These are phyloP conservation scores for Rheum nobile DNA, from an alignment of 148 eudicot genomes.

Conservation along the genomic window DNA sequence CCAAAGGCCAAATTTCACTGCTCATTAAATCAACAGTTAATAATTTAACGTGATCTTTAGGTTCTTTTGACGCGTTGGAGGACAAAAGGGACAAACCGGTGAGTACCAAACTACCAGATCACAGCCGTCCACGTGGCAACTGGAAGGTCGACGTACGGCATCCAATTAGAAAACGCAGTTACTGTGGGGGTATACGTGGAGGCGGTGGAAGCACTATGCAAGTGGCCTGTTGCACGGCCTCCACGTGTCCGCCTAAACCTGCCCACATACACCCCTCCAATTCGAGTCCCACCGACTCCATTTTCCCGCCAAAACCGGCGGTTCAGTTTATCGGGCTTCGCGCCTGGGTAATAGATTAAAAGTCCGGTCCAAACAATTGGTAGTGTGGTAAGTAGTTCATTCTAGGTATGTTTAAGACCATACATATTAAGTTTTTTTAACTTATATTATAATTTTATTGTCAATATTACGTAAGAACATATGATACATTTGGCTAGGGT, in stretches of 20 bases:
- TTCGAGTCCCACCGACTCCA: not conserved
- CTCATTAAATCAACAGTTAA: no score
- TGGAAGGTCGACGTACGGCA: not conserved
- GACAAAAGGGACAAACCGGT: not conserved
- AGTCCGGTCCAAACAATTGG: not conserved
- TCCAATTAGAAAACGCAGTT: not conserved
- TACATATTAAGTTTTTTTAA: no score
- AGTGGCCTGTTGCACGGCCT: not conserved
- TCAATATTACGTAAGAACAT: no score
- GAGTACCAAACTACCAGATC: not conserved
- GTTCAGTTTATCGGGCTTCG: not conserved
- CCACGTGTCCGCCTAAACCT: conserved; percentile 3
- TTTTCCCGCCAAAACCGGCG: conserved; percentile 2
- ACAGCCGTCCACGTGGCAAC: not conserved
- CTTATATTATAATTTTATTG: no score
- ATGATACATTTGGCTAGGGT: no score
- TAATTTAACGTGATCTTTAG: not conserved
- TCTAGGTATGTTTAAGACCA: no score
- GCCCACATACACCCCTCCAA: not conserved
- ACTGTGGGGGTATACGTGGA: not conserved
- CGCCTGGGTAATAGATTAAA: not conserved
- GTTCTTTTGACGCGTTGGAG: no score
- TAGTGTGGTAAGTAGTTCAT: not conserved
- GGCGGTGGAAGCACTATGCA: not conserved
- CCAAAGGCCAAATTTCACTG: not conserved